Evolutionary conservation across 805 yeast species (phyloP).

Genomic region (Saccharomycopsis guyanensis): DNA sequence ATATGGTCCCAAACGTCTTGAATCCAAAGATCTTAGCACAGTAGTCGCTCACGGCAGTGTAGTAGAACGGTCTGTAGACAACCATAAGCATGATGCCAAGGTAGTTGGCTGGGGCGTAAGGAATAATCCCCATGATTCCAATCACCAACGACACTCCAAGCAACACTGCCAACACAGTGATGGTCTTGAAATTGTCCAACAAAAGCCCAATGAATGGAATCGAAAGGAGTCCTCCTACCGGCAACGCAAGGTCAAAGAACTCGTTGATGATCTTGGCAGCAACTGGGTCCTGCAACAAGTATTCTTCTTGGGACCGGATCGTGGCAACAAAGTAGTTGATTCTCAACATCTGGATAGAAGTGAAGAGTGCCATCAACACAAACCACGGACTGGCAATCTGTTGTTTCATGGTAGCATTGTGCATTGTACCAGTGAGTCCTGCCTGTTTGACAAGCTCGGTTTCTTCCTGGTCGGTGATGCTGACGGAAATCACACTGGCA

Average conservation of each 20-base stretch:
- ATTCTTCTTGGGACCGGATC: conserved; percentile 72
- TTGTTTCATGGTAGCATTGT: conserved; percentile 23
- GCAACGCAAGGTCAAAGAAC: conserved; percentile 79
- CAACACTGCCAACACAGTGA: conserved; percentile 47
- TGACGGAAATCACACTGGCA: conserved; percentile 11
- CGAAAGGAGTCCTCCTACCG: conserved; percentile 79
- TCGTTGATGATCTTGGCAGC: conserved; percentile 54
- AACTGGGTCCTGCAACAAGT: conserved; percentile 45
- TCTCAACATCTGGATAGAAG: conserved; percentile 84
- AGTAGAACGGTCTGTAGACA: conserved; percentile 82
- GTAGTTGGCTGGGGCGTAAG: conserved; percentile 44
- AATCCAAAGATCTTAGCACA: conserved; percentile 92
- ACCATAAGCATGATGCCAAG: conserved; percentile 67
- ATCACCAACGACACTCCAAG: conserved; percentile 48
- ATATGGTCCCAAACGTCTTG: conserved; percentile 84
- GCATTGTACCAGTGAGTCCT: conserved; percentile 16
- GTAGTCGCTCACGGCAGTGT: conserved; percentile 87
- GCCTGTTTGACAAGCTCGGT: conserved; percentile 12
- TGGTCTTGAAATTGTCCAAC: conserved; percentile 64
- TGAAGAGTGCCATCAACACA: conserved; percentile 63
- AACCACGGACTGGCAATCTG: conserved; percentile 66
- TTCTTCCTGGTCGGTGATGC: conserved; percentile 13
- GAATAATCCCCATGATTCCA: conserved; percentile 64
- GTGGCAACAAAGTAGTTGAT: conserved; percentile 93
- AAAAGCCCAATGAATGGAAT: conserved; percentile 82